phyloP scores from a whole-genome alignment of 2,329 filamentous ascomycete species.

The Phialophora expanda region DNA sequence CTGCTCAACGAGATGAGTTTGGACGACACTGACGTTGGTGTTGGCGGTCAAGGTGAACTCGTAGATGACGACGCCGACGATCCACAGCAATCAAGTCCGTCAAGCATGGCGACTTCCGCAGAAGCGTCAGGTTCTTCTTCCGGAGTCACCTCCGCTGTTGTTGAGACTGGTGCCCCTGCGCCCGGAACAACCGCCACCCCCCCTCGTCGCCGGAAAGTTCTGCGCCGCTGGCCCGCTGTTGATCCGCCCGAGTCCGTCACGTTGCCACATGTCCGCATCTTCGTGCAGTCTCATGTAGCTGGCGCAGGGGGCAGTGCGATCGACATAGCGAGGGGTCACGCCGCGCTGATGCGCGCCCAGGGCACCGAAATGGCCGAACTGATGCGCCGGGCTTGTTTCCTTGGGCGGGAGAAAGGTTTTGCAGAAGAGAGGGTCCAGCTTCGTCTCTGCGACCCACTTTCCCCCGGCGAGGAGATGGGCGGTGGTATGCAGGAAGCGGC shows the following conservation, averaged over 20 bases:
- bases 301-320: background rate
- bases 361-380: conserved; percentile 49
- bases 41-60: conserved; percentile 10
- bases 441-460: background rate
- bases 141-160: background rate
- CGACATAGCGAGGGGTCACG: conserved; percentile 14
- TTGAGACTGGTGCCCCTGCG: too few relatives aligned
- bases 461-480: background rate
- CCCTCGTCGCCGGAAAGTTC: conserved; percentile 35
- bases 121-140: background rate
- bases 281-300: conserved; percentile 19
- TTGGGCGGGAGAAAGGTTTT: conserved; percentile 49
- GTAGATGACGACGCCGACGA: conserved; percentile 28
- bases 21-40: conserved; percentile 21
- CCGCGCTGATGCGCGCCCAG: conserved; percentile 46
- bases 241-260: conserved; percentile 32
- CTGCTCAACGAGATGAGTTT: conserved; percentile 26
- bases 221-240: conserved; percentile 36
- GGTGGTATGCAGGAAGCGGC: background rate
- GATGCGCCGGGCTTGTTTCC: conserved; percentile 53
- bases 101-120: background rate
- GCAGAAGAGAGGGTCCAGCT: conserved; percentile 45
- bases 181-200: background rate
- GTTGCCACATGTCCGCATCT: conserved; percentile 35
- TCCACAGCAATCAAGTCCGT: conserved; percentile 10